Evolutionary conservation across 768 basidiomycete species (phyloP).

Genomic region (Boletellus emodensis): DNA sequence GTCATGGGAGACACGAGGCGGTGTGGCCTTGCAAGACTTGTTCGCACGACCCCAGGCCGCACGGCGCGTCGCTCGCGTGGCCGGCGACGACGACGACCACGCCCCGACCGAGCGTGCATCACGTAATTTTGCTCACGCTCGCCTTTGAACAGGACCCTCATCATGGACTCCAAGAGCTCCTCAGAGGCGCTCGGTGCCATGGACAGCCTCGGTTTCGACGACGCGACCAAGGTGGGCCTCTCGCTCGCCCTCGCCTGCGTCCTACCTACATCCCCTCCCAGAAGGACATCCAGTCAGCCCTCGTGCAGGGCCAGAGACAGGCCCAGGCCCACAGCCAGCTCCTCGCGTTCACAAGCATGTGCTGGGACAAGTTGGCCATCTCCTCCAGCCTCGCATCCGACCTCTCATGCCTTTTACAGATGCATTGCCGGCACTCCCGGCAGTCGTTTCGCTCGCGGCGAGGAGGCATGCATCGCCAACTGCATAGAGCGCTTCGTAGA

Average conservation of each 20-base stretch:
- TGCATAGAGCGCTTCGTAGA: constrained; percentile 94
- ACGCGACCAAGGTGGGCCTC: constrained; percentile 60
- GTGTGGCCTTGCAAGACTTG: constrained; percentile 16
- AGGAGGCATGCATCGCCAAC: constrained; percentile 80
- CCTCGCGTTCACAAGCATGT: constrained; percentile 76
- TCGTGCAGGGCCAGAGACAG: constrained; percentile 80
- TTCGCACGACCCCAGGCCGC: constrained; percentile 30
- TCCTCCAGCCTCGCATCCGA: not conserved
- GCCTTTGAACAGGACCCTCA: too few relatives aligned
- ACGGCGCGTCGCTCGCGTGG: too few relatives aligned
- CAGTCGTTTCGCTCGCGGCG: constrained; percentile 71
- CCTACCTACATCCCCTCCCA: constrained; percentile 31
- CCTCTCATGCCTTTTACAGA: constrained; percentile 38
- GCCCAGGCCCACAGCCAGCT: constrained; percentile 71
- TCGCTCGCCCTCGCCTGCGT: not conserved
- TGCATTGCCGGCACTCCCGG: constrained; percentile 80
- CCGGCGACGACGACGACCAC: constrained; percentile 8
- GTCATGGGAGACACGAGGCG: constrained; percentile 43
- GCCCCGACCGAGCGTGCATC: constrained; percentile 2
- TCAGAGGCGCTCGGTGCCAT: constrained; percentile 31
- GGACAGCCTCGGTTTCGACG: constrained; percentile 55
- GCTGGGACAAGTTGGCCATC: constrained; percentile 83
- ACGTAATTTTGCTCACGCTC: constrained; percentile 30
- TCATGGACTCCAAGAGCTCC: constrained; percentile 26
- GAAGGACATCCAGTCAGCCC: constrained; percentile 79